A percentile compares a stretch with the other conserved stretches of the same genome.
phyloP scores from a whole-genome alignment of 768 basidiomycete species.

The Amanita exitialis region DNA sequence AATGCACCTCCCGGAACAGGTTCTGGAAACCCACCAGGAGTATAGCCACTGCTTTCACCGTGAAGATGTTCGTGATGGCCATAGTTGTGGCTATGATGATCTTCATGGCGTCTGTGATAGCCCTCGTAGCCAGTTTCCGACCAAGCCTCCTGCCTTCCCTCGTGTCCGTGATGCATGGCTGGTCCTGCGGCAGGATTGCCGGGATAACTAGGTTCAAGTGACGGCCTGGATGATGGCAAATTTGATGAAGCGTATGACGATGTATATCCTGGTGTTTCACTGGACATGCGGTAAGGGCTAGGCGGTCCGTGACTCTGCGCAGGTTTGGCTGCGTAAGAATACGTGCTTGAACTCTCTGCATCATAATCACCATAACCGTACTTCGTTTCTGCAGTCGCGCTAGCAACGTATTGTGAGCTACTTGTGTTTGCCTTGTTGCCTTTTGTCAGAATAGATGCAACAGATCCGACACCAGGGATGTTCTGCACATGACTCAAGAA shows the following conservation, averaged over 20 bases:
- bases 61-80: not conserved
- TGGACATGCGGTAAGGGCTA: conserved; percentile 14
- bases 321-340: not conserved
- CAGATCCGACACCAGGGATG: conserved; percentile 35
- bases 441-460: conserved; percentile 18
- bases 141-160: not conserved
- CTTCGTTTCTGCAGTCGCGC: not conserved
- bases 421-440: not conserved
- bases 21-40: conserved; percentile 1
- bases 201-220: conserved; percentile 7
- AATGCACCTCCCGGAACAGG: conserved; percentile 1
- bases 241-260: conserved; percentile 29
- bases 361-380: not conserved
- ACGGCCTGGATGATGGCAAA: conserved; percentile 14
- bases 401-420: not conserved
- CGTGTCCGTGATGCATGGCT: not conserved
- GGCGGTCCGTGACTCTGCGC: conserved; percentile 11
- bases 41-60: not conserved
- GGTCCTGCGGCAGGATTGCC: conserved; percentile 14
- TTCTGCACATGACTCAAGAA: conserved; percentile 34
- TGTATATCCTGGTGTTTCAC: conserved; percentile 18
- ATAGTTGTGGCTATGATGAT: not conserved
- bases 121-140: not conserved
- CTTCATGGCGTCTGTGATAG: not conserved
- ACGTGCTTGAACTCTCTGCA: not conserved